These are phyloP conservation scores for Tricholoma sp. DNA, from an alignment of 768 basidiomycete species.

Conservation along the genomic window DNA sequence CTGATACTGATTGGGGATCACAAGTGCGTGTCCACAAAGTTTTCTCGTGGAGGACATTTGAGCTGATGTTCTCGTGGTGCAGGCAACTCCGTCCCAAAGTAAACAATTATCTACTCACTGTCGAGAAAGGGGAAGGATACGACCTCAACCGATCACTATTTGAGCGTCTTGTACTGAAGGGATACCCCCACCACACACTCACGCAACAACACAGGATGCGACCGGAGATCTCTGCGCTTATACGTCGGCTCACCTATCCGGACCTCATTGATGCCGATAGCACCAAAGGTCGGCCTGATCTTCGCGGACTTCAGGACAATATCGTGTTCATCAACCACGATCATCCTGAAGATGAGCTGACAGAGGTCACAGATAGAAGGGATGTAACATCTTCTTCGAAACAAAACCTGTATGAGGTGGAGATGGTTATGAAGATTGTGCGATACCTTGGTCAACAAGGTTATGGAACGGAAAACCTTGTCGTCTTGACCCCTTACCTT, in stretches of 20 bases:
- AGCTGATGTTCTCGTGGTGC: not conserved
- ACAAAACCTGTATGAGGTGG: conserved; percentile 52
- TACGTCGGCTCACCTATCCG: conserved; percentile 61
- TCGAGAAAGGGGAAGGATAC: conserved; percentile 60
- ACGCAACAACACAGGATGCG: conserved; percentile 66
- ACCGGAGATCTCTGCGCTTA: conserved; percentile 61
- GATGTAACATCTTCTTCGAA: conserved; percentile 53
- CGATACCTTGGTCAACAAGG: conserved; percentile 65
- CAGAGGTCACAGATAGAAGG: conserved; percentile 35
- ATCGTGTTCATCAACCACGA: conserved; percentile 58
- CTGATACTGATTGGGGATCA: conserved; percentile 68
- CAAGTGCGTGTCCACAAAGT: conserved; percentile 36
- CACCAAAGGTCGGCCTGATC: conserved; percentile 44
- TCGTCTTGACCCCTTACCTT: conserved; percentile 65
- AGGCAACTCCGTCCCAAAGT: conserved; percentile 74
- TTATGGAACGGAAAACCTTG: conserved; percentile 54
- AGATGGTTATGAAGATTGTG: conserved; percentile 63
- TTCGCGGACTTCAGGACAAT: conserved; percentile 52
- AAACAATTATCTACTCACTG: conserved; percentile 56
- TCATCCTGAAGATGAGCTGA: conserved; percentile 46
- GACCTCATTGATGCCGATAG: conserved; percentile 50
- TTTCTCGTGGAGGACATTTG: not conserved
- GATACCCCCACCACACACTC: conserved; percentile 57
- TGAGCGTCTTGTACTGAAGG: conserved; percentile 58
- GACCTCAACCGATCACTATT: conserved; percentile 66